Evolutionary conservation across 225 moss, liverwort and hornwort species (phyloP).

Genomic region (Pseudoscleropodium purum): DNA sequence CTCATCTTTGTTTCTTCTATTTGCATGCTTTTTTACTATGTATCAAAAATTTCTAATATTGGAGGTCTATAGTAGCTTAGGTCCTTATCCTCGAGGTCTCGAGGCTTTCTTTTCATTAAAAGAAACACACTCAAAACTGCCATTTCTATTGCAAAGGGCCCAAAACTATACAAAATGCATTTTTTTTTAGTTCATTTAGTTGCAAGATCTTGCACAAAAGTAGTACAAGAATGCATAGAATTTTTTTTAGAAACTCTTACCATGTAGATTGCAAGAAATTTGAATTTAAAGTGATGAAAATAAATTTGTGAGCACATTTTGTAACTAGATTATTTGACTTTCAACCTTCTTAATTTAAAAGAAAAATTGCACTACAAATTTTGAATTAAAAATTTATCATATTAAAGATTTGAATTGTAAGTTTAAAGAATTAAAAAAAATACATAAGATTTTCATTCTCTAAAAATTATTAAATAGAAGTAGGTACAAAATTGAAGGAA

Average conservation of each 20-base stretch:
- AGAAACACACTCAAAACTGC: fast-evolving
- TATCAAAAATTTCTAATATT: background rate
- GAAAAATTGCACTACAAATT: too few species aligned
- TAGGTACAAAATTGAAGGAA: background rate
- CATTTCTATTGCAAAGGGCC: background rate
- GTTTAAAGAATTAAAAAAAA: too few species aligned
- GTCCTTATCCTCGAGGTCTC: fast-evolving
- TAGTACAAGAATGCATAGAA: background rate
- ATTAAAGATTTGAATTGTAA: too few species aligned
- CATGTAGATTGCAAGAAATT: background rate
- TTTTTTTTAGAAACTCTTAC: fast-evolving
- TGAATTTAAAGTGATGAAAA: too few species aligned
- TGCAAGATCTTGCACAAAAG: background rate
- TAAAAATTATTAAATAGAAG: background rate
- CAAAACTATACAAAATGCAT: too few species aligned
- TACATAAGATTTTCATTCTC: too few species aligned
- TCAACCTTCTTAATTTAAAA: too few species aligned
- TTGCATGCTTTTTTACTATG: too few species aligned
- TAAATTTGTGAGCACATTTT: too few species aligned
- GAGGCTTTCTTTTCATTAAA: too few species aligned
- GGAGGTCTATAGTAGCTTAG: fast-evolving
- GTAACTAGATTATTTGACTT: too few species aligned
- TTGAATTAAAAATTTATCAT: background rate
- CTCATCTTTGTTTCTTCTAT: background rate
- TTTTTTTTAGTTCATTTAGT: background rate